Conservation (phyloP, 2,329 filamentous ascomycete genomes). For the Malbranchea zuffiana region DNA sequence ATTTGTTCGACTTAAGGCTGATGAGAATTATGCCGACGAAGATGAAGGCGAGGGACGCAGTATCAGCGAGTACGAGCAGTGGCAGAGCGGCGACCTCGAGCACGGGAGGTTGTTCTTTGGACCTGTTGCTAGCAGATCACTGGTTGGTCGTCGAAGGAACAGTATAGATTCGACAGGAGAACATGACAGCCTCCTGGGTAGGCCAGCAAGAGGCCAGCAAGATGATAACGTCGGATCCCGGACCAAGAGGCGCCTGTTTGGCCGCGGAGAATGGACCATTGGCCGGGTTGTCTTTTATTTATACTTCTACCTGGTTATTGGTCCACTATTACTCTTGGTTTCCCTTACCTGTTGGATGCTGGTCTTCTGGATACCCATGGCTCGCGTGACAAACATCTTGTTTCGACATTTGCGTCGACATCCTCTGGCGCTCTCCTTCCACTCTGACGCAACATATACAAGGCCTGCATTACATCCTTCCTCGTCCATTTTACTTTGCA, state of each 20-base stretch:
- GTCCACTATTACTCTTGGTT: conserved; percentile 72
- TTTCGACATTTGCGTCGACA: conserved; percentile 88
- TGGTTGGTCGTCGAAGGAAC: conserved; percentile 74
- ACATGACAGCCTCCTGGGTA: conserved; percentile 76
- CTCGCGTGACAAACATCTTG: conserved; percentile 79
- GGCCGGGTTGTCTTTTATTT: conserved; percentile 91
- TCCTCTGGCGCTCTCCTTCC: conserved; percentile 83
- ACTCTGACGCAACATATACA: conserved; percentile 68
- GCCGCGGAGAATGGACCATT: conserved; percentile 88
- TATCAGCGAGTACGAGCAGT: conserved; percentile 97
- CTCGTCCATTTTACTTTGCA: conserved; percentile 84
- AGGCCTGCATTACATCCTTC: conserved; percentile 61
- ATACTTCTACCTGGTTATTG: conserved; percentile 89
- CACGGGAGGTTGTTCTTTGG: conserved; percentile 95
- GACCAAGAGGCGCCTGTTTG: conserved; percentile 78
- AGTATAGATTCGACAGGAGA: conserved; percentile 85
- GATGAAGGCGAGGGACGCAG: conserved; percentile 92
- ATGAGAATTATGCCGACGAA: conserved; percentile 88
- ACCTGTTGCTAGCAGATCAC: conserved; percentile 61
- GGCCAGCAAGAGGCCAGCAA: conserved; percentile 44
- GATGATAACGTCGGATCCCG: conserved; percentile 34
- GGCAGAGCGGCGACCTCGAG: conserved; percentile 95
- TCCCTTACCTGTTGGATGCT: conserved; percentile 89
- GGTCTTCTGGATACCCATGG: conserved; percentile 98
- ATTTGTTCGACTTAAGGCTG: conserved; percentile 84